Base-by-base conservation (phyloP, 73 alveolate genomes). In the Paramecium bursaria region DNA sequence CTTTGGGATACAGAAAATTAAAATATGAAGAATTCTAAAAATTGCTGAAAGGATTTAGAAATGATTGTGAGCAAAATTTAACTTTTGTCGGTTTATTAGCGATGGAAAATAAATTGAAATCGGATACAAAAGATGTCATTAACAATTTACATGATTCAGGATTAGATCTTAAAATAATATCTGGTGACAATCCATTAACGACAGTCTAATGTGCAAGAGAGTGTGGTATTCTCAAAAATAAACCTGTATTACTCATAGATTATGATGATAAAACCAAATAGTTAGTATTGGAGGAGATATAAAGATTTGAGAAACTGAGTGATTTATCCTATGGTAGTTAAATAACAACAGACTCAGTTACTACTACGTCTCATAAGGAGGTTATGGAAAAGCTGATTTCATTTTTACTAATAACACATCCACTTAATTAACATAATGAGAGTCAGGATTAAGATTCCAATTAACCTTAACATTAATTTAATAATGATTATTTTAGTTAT, bases 141-240 rank as follows among this genome's bases (percentile, higher is more conserved):
- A 86, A 88, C 61, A 52, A 76, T 31, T 86, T 85, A 74, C 39
- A 50, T 6, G 85, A 85, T 14, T 49, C 87, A 21, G 46, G 46
- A 17, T 15, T 86, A 17, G 90, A 91, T 76, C 75, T 87, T 30
- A 91, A 77, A 82, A 88, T 91, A 82, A 91, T 91, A 0, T 88
- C 96, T n/a, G 96, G 96, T 55, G 96, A 91, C 75, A 91, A 91
- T 82, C 91, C 91, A 19, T 74, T 91, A 51, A 91, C 96, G n/a
- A 91, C 96, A 5, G 90, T 91, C 48, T 91, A 87, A 73, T 90
- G 89, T 57, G 96, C 93, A 10, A 46, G 90, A 49, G 91, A 91
- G 74, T 88, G 96, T 52, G 88, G 88, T 75, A 74, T 91, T 39
- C 74, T 91, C 4, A 49, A 47, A 7, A 33, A 35, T 53, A 77